Base-by-base conservation (phyloP, 2,329 filamentous ascomycete genomes). In the Huntiella moniliformis region DNA sequence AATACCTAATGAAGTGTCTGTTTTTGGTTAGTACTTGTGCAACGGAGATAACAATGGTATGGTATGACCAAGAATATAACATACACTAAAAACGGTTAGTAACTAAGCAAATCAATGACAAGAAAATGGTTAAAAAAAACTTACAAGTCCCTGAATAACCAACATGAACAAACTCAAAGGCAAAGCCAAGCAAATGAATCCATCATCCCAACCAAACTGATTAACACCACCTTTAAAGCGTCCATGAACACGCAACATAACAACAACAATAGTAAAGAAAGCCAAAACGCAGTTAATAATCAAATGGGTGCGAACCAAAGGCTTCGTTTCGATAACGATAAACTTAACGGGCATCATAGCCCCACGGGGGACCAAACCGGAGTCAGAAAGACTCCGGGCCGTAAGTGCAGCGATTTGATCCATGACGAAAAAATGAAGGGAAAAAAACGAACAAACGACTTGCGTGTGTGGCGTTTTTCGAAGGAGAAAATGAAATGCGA, bases 191-290 rank as follows among this genome's bases (percentile, higher is more conserved):
- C 60, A 38, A 39, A 62, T 60, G n/a, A 63, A 53, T 47, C 56
- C 59, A 51, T 64, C 62, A 53, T 64, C 62, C 53, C 53, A 56
- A 38, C 59, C 56, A n/a, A 61, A 50, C n/a, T 52, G 53, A 11
- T 53, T 43, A 8, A 38, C 53, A 8, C 54, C 54, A 5, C 54
- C 52, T 18, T 52, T 33, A 34, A 56, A 50, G 10, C 58, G 57
- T 10, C 56, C 47, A n/a, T 54, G 34, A 3, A 60, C 42, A 12
- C 58, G 54, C 7, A 57, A 47, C 3, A 35, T 53, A 33, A 60
- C 54, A 15, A 54, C 52, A 17, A 47, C 4, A 13, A 56, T 32
- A 2, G 55, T 53, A 12, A 59, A 28, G 35, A 53, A 42, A 13
- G 33, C 47, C 15, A 49, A 40, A 1, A 53, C 45, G 22, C 46